Evolutionary conservation across 352 stramenopile genomes (phyloP).

Genomic region (Aphanomyces astaci): DNA sequence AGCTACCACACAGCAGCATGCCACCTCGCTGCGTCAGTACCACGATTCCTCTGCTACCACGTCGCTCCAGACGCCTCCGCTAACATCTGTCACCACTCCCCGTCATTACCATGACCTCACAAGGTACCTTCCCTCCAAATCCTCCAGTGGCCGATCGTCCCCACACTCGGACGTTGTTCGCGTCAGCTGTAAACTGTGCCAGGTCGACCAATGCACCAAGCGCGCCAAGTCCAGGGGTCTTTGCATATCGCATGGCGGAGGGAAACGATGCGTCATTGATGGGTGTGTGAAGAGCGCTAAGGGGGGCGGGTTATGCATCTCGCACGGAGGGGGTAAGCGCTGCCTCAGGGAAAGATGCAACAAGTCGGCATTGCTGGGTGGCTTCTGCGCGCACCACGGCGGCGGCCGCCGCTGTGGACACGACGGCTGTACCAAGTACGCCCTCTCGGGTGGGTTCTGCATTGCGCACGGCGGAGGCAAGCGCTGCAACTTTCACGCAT

Average conservation of each 20-base stretch:
- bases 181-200: too few species aligned
- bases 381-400: constrained; percentile 80
- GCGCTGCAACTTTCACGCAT: too few species aligned
- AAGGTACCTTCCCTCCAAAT: too few species aligned
- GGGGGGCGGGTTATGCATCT: constrained; percentile 72
- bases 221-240: constrained; percentile 81
- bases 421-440: constrained; percentile 71
- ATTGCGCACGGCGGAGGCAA: constrained; percentile 78
- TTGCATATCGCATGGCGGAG: constrained; percentile 82
- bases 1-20: too few species aligned
- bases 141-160: too few species aligned
- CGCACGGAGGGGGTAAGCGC: constrained; percentile 80
- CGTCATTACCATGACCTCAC: too few species aligned
- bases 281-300: constrained; percentile 67
- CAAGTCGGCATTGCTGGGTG: constrained; percentile 81
- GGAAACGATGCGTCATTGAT: constrained; percentile 60
- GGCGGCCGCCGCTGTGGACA: constrained; percentile 78
- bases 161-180: too few species aligned
- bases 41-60: too few species aligned
- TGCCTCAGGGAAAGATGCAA: constrained; percentile 77
- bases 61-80: too few species aligned
- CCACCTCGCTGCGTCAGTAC: too few species aligned
- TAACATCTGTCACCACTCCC: too few species aligned
- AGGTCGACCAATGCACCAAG: too few species aligned
- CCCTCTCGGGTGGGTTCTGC: constrained; percentile 69